These are phyloP conservation scores for Stipa capillata DNA, from an alignment of 176 grass and related monocot genomes.

Conservation along the genomic window DNA sequence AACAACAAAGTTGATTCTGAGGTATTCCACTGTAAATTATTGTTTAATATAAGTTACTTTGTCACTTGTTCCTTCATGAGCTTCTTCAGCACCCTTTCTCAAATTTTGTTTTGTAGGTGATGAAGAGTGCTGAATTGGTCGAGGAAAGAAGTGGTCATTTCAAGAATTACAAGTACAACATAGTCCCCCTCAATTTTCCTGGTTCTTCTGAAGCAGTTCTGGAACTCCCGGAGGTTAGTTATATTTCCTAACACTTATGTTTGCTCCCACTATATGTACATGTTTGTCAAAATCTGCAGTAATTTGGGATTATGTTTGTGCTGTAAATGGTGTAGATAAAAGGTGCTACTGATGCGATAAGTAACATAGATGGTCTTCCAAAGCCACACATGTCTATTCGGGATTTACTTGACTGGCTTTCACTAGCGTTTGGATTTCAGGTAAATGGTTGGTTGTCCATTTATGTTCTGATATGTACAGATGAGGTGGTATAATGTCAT, in stretches of 20 bases:
- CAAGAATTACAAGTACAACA: constrained; percentile 59
- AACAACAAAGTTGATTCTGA: constrained; percentile 38
- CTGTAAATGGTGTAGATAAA: constrained; percentile 41
- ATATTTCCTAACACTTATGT: neutral
- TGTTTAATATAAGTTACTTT: neutral
- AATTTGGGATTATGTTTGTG: constrained; percentile 1
- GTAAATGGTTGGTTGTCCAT: constrained; percentile 17
- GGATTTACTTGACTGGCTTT: constrained; percentile 80
- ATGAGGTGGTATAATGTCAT: too few species aligned
- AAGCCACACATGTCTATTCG: constrained; percentile 23
- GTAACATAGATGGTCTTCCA: constrained; percentile 42
- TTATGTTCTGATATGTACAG: neutral
- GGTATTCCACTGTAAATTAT: constrained; percentile 24
- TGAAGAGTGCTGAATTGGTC: constrained; percentile 29
- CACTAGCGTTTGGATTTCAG: constrained; percentile 63
- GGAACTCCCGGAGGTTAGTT: constrained; percentile 43
- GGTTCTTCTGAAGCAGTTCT: constrained; percentile 45
- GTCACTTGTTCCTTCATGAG: neutral
- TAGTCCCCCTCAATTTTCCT: constrained; percentile 60
- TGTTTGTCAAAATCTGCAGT: neutral
- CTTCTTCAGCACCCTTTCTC: neutral
- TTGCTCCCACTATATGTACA: neutral
- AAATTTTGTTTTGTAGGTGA: constrained; percentile 33
- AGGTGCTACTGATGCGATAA: constrained; percentile 37
- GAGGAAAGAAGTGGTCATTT: constrained; percentile 49